Base-by-base conservation (phyloP, 305 asterid genomes). In the Fraxinus greggii region DNA sequence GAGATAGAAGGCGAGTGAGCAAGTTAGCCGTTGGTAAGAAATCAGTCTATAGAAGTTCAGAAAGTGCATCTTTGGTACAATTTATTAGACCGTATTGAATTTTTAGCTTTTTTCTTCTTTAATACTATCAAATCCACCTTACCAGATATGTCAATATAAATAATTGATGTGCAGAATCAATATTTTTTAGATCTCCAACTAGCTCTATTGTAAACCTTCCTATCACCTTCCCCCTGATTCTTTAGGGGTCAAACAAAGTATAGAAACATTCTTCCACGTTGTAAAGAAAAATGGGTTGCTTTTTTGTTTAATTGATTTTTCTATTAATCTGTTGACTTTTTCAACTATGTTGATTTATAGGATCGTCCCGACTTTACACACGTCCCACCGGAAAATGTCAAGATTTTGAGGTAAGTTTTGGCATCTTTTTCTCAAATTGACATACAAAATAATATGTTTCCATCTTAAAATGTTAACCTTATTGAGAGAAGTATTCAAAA, bases 21-120 rank as follows among this genome's bases (percentile, higher is more conserved):
- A 86, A 88, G 79, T 90, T 87, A 79, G 80, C 79, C 72, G 84
- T 19, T 76, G 97, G 98, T 95, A 90, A 90, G 97, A 85, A 70
- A 72, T 81, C 15, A 63, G 4, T 78, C 48, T 0, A 13, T 40
- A 8, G 48, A 65, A 74, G 24, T 63, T 15, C 17, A 10, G 32
- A 7, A 65, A 26, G 78, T 65, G 73, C 35, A 24, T 65, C 17
- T 65, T 65, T 65, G 73, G 73, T 26, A 26, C 35, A 26, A 10
- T 10, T 7, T 26, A 26, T 65, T 26, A 12, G 19, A 26, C 73
- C n/a, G 3, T 26, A 12, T 10, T 26, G 73, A 51, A 75, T 9
- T 8, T 59, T 59, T 59, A 59, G 31, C 29, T 59, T 8, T 78
- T 72, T 26, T 72, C 70, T 76, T 85, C 38, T 7, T 33, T 24